Conservation (phyloP, 129 eudicot genomes). For the Lonicera japonica region DNA sequence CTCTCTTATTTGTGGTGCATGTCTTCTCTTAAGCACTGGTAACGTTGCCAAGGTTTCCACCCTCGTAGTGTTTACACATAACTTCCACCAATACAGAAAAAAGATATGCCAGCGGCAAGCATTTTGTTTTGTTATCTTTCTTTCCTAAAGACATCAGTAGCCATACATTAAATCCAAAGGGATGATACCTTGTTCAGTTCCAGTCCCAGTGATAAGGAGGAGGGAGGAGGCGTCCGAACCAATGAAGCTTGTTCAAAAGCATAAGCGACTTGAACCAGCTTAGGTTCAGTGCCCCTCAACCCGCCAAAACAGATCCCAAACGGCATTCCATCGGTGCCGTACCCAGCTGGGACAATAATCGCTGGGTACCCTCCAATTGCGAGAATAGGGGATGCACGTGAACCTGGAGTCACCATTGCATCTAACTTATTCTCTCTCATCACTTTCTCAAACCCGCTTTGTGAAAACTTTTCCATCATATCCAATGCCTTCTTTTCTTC, state of each 20-base stretch:
- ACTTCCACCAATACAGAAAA: too few species aligned
- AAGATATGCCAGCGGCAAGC: too few species aligned
- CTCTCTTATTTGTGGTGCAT: too few species aligned
- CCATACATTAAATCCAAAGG: not conserved
- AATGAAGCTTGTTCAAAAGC: slow-evolving; percentile 53
- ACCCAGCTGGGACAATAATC: slow-evolving; percentile 47
- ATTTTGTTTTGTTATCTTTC: too few species aligned
- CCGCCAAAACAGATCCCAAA: slow-evolving; percentile 48
- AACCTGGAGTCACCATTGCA: slow-evolving; percentile 39
- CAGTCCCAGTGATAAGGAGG: not conserved
- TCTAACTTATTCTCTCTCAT: slow-evolving; percentile 35
- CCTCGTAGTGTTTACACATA: too few species aligned
- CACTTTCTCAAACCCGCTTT: slow-evolving; percentile 31
- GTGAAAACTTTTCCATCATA: slow-evolving; percentile 17
- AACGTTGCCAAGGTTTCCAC: too few species aligned
- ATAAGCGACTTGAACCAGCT: slow-evolving; percentile 43
- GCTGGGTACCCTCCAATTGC: slow-evolving; percentile 49
- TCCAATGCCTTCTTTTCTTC: slow-evolving; percentile 14
- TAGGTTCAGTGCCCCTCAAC: slow-evolving; percentile 35
- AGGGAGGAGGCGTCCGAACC: slow-evolving; percentile 28
- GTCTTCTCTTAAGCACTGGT: too few species aligned
- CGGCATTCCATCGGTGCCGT: slow-evolving; percentile 32
- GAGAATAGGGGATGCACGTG: slow-evolving; percentile 18
- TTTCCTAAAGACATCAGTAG: too few species aligned
- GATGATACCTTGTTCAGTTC: not conserved